Evolutionary conservation across 148 eudicot genomes (phyloP).

Genomic region (Bassia scoparia): DNA sequence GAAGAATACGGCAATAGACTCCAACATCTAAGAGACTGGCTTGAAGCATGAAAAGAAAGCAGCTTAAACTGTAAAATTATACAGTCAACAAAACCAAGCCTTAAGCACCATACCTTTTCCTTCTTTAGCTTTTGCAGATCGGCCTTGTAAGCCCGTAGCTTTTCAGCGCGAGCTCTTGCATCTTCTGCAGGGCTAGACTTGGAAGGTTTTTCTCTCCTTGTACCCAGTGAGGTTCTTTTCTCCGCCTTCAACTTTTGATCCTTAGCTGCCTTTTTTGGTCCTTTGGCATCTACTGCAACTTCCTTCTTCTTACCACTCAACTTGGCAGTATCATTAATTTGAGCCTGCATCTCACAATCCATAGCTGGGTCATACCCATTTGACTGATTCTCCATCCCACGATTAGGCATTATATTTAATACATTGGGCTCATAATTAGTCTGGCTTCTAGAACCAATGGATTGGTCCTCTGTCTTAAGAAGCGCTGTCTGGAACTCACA

Average conservation of each 20-base stretch:
- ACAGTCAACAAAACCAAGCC: neutral
- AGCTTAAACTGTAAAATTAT: neutral
- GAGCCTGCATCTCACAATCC: slow-evolving; percentile 68
- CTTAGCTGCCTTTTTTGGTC: slow-evolving; percentile 49
- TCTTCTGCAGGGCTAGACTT: slow-evolving; percentile 76
- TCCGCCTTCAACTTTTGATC: slow-evolving; percentile 51
- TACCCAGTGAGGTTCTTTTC: slow-evolving; percentile 45
- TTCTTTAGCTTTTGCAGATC: slow-evolving; percentile 90
- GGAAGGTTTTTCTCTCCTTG: slow-evolving; percentile 60
- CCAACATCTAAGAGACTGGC: neutral
- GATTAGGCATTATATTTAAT: slow-evolving; percentile 74
- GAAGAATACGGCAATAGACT: neutral
- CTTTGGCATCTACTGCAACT: slow-evolving; percentile 38
- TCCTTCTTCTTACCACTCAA: slow-evolving; percentile 34
- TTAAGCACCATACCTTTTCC: slow-evolving; percentile 58
- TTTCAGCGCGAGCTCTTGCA: slow-evolving; percentile 96
- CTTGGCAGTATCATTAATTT: slow-evolving; percentile 28
- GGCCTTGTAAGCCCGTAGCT: slow-evolving; percentile 77
- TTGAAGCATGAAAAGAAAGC: neutral
- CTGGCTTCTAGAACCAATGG: slow-evolving; percentile 24
- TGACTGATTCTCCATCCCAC: slow-evolving; percentile 43
- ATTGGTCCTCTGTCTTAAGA: slow-evolving; percentile 36
- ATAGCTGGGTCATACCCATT: slow-evolving; percentile 57
- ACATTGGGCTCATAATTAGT: slow-evolving; percentile 64
- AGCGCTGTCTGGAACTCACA: slow-evolving; percentile 47